Evolutionary conservation across 1,139 yeast genomes (phyloP).

Genomic region (Saccharomyces hybrid): DNA sequence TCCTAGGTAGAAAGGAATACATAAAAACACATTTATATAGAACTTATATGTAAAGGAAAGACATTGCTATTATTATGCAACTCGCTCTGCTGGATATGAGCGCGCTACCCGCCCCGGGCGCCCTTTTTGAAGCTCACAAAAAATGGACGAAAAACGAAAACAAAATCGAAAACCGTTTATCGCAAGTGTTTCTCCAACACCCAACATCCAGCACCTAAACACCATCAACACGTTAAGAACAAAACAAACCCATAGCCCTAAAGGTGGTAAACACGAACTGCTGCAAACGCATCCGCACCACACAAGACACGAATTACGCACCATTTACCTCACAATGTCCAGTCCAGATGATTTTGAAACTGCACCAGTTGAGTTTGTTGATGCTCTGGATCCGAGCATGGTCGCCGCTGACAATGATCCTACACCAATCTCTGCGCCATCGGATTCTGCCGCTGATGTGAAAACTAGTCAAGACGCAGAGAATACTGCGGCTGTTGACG

Average conservation of each 20-base stretch:
- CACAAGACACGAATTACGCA: not conserved
- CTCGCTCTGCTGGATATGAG: too few species aligned
- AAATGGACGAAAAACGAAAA: slow-evolving; percentile 5
- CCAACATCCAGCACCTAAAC: slow-evolving; percentile 18
- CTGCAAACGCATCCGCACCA: not conserved
- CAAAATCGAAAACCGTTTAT: slow-evolving; percentile 2
- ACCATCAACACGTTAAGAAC: slow-evolving; percentile 13
- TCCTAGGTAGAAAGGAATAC: not conserved
- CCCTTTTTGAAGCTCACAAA: slow-evolving; percentile 1
- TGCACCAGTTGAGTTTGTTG: slow-evolving; percentile 22
- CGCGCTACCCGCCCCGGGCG: not conserved
- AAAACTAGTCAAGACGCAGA: not conserved
- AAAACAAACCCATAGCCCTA: slow-evolving; percentile 3
- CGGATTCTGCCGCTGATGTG: slow-evolving; percentile 2
- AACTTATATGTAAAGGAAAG: not conserved
- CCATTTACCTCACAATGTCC: not conserved
- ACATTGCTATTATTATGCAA: not conserved
- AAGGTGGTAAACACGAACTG: not conserved
- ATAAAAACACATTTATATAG: not conserved
- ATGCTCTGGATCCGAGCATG: slow-evolving; percentile 12
- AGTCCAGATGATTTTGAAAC: slow-evolving; percentile 17
- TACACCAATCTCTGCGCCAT: not conserved
- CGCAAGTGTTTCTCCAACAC: slow-evolving; percentile 3
- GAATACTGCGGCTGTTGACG: not conserved
- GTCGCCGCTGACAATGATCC: not conserved